These are phyloP conservation scores for Talaromyces liani DNA, from an alignment of 495 filamentous ascomycete genomes.

Conservation along the genomic window DNA sequence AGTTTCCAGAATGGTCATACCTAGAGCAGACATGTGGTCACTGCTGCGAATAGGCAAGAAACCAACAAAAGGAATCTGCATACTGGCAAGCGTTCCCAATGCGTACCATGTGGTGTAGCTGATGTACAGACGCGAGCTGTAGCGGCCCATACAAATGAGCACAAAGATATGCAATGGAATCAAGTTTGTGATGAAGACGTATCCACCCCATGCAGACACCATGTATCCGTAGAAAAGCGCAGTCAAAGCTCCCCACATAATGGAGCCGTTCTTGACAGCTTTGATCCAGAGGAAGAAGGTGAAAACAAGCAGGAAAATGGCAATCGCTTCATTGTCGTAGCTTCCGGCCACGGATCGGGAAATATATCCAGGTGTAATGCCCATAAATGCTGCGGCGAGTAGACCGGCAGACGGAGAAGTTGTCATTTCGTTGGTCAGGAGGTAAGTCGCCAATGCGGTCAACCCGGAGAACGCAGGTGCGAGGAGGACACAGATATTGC, in stretches of 20 bases:
- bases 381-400: slow-evolving; percentile 93
- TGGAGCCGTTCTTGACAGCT: slow-evolving; percentile 88
- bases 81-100: slow-evolving; percentile 90
- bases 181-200: slow-evolving; percentile 99
- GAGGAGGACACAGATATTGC: slow-evolving; percentile 96
- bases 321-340: slow-evolving; percentile 99
- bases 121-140: slow-evolving; percentile 89
- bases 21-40: slow-evolving; percentile 96
- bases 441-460: slow-evolving; percentile 88
- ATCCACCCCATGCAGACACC: slow-evolving; percentile 99
- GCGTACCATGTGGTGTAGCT: slow-evolving; percentile 98
- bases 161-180: slow-evolving; percentile 95
- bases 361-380: slow-evolving; percentile 95
- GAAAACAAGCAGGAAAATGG: slow-evolving; percentile 96
- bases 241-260: slow-evolving; percentile 90
- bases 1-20: too few relatives aligned
- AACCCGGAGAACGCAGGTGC: slow-evolving; percentile 94
- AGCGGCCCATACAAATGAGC: slow-evolving; percentile 92
- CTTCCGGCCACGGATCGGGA: slow-evolving; percentile 95
- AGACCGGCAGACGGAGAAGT: slow-evolving; percentile 88
- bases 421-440: slow-evolving; percentile 94
- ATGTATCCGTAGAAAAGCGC: slow-evolving; percentile 99
- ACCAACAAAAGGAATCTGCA: slow-evolving; percentile 99
- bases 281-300: slow-evolving; percentile 99
- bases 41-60: slow-evolving; percentile 94